Evolutionary conservation across 352 stramenopile genomes (phyloP).

Genomic region (Phytophthora palmivora): DNA sequence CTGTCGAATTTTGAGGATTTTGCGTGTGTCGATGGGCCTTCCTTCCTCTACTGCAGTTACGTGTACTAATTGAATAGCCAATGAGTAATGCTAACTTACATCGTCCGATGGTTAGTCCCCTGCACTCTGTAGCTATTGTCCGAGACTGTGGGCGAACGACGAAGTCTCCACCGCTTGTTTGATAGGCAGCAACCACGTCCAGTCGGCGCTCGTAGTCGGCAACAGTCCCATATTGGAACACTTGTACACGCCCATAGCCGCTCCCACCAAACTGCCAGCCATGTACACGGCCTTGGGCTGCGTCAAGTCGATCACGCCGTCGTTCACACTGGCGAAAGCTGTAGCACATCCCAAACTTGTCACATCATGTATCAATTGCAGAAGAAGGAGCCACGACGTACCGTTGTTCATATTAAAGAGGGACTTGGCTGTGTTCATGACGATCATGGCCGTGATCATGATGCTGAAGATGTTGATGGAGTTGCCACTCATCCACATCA

Average conservation of each 20-base stretch:
- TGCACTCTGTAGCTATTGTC: constrained; percentile 25
- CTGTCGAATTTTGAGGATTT: constrained; percentile 36
- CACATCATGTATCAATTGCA: not conserved
- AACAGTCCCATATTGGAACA: constrained; percentile 92
- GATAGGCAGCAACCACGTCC: constrained; percentile 91
- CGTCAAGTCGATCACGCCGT: constrained; percentile 80
- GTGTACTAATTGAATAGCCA: constrained; percentile 45
- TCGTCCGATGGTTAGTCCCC: constrained; percentile 6
- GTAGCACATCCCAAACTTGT: constrained; percentile 4
- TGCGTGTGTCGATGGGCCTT: constrained; percentile 25
- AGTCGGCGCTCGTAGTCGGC: constrained; percentile 92
- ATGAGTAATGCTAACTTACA: constrained; percentile 41
- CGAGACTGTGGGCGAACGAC: constrained; percentile 61
- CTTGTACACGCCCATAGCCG: constrained; percentile 93
- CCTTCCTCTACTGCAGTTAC: constrained; percentile 36
- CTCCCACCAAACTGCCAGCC: constrained; percentile 85
- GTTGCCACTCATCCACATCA: constrained; percentile 97
- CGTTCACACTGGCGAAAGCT: constrained; percentile 83
- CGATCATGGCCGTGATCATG: constrained; percentile 94
- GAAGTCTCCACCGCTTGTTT: constrained; percentile 84
- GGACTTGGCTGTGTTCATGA: constrained; percentile 93
- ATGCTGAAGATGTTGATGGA: constrained; percentile 96
- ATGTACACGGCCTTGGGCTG: constrained; percentile 92
- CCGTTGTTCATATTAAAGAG: constrained; percentile 84
- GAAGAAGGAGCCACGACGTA: constrained; percentile 14